phyloP scores from a whole-genome alignment of 306 rosid species.

The Trifolium fragiferum region DNA sequence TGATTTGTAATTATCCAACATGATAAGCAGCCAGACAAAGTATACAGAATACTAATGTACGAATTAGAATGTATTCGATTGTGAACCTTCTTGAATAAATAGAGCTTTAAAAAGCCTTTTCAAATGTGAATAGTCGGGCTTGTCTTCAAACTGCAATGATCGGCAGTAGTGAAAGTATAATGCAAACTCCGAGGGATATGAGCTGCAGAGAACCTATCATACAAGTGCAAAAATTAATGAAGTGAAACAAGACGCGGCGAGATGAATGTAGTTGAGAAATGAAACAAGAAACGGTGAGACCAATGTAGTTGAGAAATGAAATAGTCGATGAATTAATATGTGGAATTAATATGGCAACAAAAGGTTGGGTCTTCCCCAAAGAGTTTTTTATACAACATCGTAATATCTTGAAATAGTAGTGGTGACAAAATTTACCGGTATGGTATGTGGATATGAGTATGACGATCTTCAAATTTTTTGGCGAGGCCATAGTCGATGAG shows the following conservation, averaged over 20 bases:
- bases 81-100: slow-evolving; percentile 89
- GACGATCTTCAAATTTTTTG: slow-evolving; percentile 94
- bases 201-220: too few relatives aligned
- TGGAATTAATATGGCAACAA: too few relatives aligned
- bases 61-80: slow-evolving; percentile 9
- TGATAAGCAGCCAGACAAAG: slow-evolving; percentile 32
- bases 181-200: slow-evolving; percentile 88
- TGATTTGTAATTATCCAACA: slow-evolving; percentile 24
- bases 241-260: slow-evolving; percentile 10
- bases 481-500: slow-evolving; percentile 96
- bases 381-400: neutral
- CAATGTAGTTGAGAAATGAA: too few relatives aligned
- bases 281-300: too few relatives aligned
- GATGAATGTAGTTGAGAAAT: slow-evolving; percentile 28
- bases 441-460: slow-evolving; percentile 92
- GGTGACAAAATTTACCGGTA: slow-evolving; percentile 68
- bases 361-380: too few relatives aligned
- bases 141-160: slow-evolving; percentile 93
- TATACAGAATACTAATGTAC: slow-evolving; percentile 13
- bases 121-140: slow-evolving; percentile 94
- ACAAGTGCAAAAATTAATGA: too few relatives aligned
- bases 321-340: too few relatives aligned
- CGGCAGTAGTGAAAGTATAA: slow-evolving; percentile 98
- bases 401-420: slow-evolving; percentile 24
- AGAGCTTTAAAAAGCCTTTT: slow-evolving; percentile 95